Evolutionary conservation across 106 monocot genomes (phyloP).

Genomic region (Dioscorea dumetorum): DNA sequence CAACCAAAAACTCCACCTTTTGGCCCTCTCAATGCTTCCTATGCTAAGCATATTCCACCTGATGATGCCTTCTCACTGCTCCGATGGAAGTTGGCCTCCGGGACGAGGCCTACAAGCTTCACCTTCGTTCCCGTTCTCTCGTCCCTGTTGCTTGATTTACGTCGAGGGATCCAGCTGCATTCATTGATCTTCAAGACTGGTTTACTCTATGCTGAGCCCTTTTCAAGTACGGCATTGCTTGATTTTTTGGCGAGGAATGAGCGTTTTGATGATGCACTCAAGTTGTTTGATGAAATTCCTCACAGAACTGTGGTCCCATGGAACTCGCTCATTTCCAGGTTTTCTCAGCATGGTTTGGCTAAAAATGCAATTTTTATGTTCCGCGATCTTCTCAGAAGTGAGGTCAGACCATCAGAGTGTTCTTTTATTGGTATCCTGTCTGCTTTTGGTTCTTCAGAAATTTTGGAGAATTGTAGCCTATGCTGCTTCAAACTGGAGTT

Average conservation of each 20-base stretch:
- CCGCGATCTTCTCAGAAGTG: conserved; percentile 29
- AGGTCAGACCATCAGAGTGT: conserved; percentile 19
- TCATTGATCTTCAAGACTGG: conserved; percentile 55
- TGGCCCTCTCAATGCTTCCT: conserved; percentile 40
- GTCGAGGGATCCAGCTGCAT: conserved; percentile 33
- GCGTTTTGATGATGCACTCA: conserved; percentile 30
- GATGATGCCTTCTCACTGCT: conserved; percentile 21
- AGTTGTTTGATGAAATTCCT: conserved; percentile 69
- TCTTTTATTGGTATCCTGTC: conserved; percentile 41
- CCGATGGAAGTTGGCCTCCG: conserved; percentile 24
- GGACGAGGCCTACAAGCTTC: conserved; percentile 37
- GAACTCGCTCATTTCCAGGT: conserved; percentile 45
- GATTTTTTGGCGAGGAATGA: conserved; percentile 25
- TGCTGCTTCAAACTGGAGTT: background rate
- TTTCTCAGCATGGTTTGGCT: conserved; percentile 17
- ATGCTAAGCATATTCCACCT: conserved; percentile 8
- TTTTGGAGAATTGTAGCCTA: too few species aligned
- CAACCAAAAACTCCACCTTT: conserved; percentile 31
- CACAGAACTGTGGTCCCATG: conserved; percentile 38
- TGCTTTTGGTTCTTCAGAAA: conserved; percentile 13
- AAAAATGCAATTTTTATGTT: conserved; percentile 35
- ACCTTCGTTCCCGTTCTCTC: conserved; percentile 59
- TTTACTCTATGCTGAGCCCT: conserved; percentile 36
- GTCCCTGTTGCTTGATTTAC: conserved; percentile 4
- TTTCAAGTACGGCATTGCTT: conserved; percentile 46